Percentiles rank a stretch among this genome's conserved stretches.
Evolutionary conservation across 306 rosid genomes (phyloP).

Genomic region (Rosa rugosa): DNA sequence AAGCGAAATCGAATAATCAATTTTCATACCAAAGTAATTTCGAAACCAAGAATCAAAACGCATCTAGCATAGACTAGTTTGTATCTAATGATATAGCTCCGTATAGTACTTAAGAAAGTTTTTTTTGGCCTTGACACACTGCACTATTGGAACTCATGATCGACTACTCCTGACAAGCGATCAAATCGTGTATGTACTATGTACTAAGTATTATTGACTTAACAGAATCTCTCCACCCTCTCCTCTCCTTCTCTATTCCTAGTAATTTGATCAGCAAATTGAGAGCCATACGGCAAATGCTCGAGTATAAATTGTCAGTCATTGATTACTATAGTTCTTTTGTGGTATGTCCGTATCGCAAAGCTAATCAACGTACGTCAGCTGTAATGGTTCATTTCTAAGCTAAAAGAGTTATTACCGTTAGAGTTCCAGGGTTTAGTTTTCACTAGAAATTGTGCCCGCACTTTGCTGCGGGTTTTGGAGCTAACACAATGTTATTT

Average conservation of each 20-base stretch:
- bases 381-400: not conserved
- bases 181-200: slow-evolving; percentile 7
- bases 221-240: not conserved
- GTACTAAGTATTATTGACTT: slow-evolving; percentile 7
- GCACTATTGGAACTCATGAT: not conserved
- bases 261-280: not conserved
- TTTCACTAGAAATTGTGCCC: not conserved
- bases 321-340: not conserved
- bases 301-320: not conserved
- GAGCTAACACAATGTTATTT: too few species aligned
- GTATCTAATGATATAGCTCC: slow-evolving; percentile 3
- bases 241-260: not conserved
- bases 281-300: not conserved
- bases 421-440: not conserved
- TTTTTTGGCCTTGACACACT: too few species aligned
- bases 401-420: too few species aligned
- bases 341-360: not conserved
- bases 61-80: not conserved
- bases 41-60: too few species aligned
- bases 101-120: too few species aligned
- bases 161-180: not conserved
- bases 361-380: not conserved
- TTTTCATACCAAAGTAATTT: too few species aligned
- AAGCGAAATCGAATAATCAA: too few species aligned
- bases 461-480: too few species aligned